phyloP scores from a whole-genome alignment of 1,139 yeast species.

The Geotrichum cucujoidarum region DNA sequence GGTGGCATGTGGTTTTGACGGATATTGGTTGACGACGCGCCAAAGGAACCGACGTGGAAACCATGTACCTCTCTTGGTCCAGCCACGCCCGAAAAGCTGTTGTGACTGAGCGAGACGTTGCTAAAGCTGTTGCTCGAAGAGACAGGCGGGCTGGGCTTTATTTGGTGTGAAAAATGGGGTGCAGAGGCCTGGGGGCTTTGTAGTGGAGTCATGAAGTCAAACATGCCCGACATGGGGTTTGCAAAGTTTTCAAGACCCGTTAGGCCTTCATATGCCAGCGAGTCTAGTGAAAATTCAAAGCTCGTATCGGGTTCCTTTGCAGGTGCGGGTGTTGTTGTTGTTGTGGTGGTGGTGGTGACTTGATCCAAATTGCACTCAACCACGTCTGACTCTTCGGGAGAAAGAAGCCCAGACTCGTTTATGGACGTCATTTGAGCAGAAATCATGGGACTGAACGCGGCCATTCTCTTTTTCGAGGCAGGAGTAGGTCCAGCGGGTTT shows the following conservation, averaged over 20 bases:
- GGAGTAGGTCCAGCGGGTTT: too few relatives aligned
- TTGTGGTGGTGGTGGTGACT: not conserved
- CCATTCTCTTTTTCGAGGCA: conserved; percentile 14
- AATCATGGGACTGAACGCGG: conserved; percentile 17
- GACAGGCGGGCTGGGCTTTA: not conserved
- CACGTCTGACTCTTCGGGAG: conserved; percentile 18
- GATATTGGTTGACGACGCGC: not conserved
- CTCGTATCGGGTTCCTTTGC: conserved; percentile 18
- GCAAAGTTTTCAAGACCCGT: conserved; percentile 6
- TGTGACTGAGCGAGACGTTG: conserved; percentile 22
- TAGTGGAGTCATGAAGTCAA: too few relatives aligned
- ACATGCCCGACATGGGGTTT: not conserved
- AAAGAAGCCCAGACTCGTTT: conserved; percentile 14
- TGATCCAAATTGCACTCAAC: conserved; percentile 8
- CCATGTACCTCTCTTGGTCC: conserved; percentile 25
- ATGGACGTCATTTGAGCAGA: conserved; percentile 4
- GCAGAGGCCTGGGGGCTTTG: not conserved
- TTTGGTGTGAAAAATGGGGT: not conserved
- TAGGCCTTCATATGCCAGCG: conserved; percentile 31
- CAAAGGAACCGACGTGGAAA: conserved; percentile 18
- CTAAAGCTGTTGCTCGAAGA: conserved; percentile 1
- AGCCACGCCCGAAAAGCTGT: conserved; percentile 23
- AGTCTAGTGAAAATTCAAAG: conserved; percentile 32
- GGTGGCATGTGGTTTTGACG: not conserved
- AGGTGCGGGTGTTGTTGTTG: not conserved